Base-by-base conservation (phyloP, 2,329 filamentous ascomycete species). In the Drechslerella coelobrocha region DNA sequence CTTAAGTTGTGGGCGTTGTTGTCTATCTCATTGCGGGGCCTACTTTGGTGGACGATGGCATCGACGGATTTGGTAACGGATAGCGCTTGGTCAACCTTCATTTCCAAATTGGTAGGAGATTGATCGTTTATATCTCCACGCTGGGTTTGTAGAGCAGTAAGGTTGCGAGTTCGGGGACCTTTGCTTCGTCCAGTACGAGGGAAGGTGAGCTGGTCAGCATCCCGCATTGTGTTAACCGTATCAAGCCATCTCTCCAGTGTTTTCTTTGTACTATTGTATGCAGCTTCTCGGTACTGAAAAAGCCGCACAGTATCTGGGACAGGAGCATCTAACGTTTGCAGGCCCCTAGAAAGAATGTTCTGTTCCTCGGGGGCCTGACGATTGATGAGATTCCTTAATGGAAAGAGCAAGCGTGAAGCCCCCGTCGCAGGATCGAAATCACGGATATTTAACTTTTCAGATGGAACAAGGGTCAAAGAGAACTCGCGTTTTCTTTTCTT, bases 201-300 rank as follows among this genome's bases (percentile, higher is more conserved):
- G 76, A 99, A 99, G 19, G 88, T 83, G 10, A 99, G 82, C 78
- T 96, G 91, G 73, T 97, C 94, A 0, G 93, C 92, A 75, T 91
- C 85, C 68, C 94, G 89, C 79, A 97, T 97, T 29, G 91, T 87
- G 80, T 97, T 96, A 76, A 99, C 92, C 0, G 94, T 97, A 71
- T 97, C 93, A 29, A 89, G 89, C 94, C 94, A 99, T 75, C 91
- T 87, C 73, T 90, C 87, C 24, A 99, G 82, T 0, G 92, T 93
- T 79, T 97, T 89, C 76, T 95, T 96, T 54, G 91, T 92, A 82
- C 96, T 92, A 34, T 92, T 87, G 75, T 92, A 95, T 1, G 94
- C 94, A 23, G 87, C 91, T 56, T 83, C 82, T 55, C 94, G 90
- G 76, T 96, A 89, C 14, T 97, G 80, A 53, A 88, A 87, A 77